phyloP scores from a whole-genome alignment of 768 basidiomycete genomes.

The Agaricus sinodeliciosus region DNA sequence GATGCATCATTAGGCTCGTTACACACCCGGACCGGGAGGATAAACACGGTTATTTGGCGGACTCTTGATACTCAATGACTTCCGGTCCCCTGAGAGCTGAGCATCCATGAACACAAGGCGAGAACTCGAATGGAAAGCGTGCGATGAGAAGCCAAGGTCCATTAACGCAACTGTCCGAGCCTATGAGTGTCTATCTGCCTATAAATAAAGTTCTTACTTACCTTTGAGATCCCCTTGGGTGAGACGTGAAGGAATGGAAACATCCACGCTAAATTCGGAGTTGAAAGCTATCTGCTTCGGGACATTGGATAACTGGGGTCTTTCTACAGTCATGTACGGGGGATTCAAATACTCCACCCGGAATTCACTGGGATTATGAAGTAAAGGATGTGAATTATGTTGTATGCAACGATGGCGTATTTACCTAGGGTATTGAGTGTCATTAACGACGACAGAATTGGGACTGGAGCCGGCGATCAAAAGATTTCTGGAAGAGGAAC shows the following conservation, averaged over 20 bases:
- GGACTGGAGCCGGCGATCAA: conserved; percentile 40
- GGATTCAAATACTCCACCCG: conserved; percentile 36
- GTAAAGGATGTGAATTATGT: no score
- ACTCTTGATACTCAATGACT: conserved; percentile 25
- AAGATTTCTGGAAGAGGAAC: conserved; percentile 17
- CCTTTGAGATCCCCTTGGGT: conserved; percentile 25
- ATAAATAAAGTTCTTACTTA: conserved; percentile 6
- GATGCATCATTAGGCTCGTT: not conserved
- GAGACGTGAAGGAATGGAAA: conserved; percentile 24
- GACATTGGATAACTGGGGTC: conserved; percentile 27
- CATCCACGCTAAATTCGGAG: conserved; percentile 25
- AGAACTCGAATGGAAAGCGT: conserved; percentile 34
- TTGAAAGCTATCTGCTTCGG: conserved; percentile 32
- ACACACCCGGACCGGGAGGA: conserved; percentile 32
- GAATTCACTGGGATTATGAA: conserved; percentile 24
- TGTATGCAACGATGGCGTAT: no score
- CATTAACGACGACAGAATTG: conserved; percentile 24
- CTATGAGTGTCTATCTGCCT: no score
- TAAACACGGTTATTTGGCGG: conserved; percentile 31
- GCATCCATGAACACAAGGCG: conserved; percentile 31
- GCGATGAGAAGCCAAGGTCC: conserved; percentile 36
- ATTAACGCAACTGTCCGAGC: conserved; percentile 26
- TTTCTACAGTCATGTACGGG: conserved; percentile 31
- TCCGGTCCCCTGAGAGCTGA: conserved; percentile 23
- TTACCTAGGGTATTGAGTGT: conserved; percentile 21